These are phyloP conservation scores for Macrolepiota fuliginosa DNA, from an alignment of 768 basidiomycete genomes.

Conservation along the genomic window DNA sequence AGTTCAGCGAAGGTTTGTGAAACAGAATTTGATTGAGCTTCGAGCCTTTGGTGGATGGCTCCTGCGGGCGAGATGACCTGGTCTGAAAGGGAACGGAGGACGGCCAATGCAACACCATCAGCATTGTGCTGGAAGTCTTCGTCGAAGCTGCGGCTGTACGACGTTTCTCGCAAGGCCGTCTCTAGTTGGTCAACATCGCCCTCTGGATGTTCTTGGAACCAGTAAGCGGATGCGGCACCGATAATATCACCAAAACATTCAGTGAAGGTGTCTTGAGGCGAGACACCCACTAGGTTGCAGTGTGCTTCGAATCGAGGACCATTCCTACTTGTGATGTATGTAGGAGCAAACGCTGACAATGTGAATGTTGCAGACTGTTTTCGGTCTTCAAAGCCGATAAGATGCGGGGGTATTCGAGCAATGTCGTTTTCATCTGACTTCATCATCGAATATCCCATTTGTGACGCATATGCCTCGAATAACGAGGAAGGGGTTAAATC, in stretches of 20 bases:
- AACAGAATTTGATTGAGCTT: conserved; percentile 9
- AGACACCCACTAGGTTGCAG: conserved; percentile 57
- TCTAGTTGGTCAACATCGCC: conserved; percentile 12
- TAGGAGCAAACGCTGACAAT: conserved; percentile 65
- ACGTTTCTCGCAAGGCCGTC: conserved; percentile 4
- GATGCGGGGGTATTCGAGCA: conserved; percentile 60
- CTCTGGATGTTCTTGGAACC: conserved; percentile 32
- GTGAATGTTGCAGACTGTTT: conserved; percentile 65
- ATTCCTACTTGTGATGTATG: conserved; percentile 52
- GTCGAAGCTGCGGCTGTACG: conserved; percentile 18
- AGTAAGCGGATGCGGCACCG: conserved; percentile 54
- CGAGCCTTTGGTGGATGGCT: conserved; percentile 46
- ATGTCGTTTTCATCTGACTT: conserved; percentile 43
- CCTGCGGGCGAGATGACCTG: conserved; percentile 58
- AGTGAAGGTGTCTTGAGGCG: conserved; percentile 46
- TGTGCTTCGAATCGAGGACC: conserved; percentile 52
- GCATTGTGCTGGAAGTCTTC: conserved; percentile 31
- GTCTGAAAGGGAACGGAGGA: conserved; percentile 65
- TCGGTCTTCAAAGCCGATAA: conserved; percentile 74
- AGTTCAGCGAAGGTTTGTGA: conserved; percentile 47
- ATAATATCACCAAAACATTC: conserved; percentile 71
- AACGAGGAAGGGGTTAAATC: conserved; percentile 57
- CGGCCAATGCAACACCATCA: conserved; percentile 55
- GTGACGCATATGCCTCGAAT: conserved; percentile 77
- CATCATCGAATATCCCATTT: conserved; percentile 68